Conservation (phyloP, 495 filamentous ascomycete genomes). For the Amphirosellinia nigrospora region DNA sequence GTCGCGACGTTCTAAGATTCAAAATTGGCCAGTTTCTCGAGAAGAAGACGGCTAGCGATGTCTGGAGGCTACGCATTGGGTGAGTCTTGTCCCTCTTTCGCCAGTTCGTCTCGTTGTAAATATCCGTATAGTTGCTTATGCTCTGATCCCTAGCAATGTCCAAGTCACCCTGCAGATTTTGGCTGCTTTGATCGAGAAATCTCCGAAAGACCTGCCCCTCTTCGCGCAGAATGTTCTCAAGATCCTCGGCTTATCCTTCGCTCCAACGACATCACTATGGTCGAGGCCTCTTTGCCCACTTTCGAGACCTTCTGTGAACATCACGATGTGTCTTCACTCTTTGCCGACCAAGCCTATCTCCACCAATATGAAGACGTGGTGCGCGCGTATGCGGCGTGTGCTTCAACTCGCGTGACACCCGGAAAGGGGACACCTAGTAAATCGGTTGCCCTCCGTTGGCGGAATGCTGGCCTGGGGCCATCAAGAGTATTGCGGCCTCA, state of each 20-base stretch:
- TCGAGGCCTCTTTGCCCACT: constrained; percentile 82
- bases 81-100: constrained; percentile 51
- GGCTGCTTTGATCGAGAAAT: constrained; percentile 86
- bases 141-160: constrained; percentile 69
- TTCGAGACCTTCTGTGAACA: constrained; percentile 84
- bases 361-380: constrained; percentile 83
- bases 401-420: constrained; percentile 59
- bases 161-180: constrained; percentile 91
- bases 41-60: constrained; percentile 86
- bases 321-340: constrained; percentile 77
- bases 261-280: constrained; percentile 83
- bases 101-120: too few relatives aligned
- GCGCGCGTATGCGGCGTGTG: constrained; percentile 76
- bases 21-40: constrained; percentile 91
- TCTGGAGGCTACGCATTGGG: constrained; percentile 81
- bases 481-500: constrained; percentile 76
- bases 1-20: constrained; percentile 88
- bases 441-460: constrained; percentile 82
- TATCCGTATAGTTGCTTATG: constrained; percentile 21
- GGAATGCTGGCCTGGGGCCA: constrained; percentile 80
- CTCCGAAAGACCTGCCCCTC: constrained; percentile 85
- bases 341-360: constrained; percentile 81
- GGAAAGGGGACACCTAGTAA: constrained; percentile 63
- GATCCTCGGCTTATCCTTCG: constrained; percentile 76
- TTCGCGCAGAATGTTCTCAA: constrained; percentile 81